These are phyloP conservation scores for Amanita molliuscula DNA, from an alignment of 768 basidiomycete genomes.

Conservation along the genomic window DNA sequence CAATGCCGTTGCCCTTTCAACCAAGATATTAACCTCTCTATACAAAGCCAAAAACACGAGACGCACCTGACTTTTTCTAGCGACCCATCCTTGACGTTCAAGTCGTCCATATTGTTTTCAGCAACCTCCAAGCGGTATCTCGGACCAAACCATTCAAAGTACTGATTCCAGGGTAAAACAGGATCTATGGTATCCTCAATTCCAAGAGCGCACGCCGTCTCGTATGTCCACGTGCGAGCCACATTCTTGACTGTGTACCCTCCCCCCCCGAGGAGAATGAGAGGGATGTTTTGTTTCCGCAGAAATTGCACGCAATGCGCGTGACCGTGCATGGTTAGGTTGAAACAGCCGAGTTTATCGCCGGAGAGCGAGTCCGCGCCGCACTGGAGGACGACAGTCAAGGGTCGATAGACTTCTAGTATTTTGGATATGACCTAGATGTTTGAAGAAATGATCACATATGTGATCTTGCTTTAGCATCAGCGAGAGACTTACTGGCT, in stretches of 20 bases:
- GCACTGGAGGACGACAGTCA: conserved; percentile 86
- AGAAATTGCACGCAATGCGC: conserved; percentile 86
- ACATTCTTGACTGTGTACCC: conserved; percentile 98
- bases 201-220: conserved; percentile 92
- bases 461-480: conserved; percentile 5
- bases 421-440: conserved; percentile 73
- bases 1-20: conserved; percentile 25
- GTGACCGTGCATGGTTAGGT: conserved; percentile 92
- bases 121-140: conserved; percentile 88
- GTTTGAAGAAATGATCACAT: not conserved
- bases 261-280: conserved; percentile 90
- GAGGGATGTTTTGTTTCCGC: conserved; percentile 70
- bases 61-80: conserved; percentile 71
- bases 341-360: conserved; percentile 94
- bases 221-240: conserved; percentile 90
- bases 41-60: not conserved
- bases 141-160: conserved; percentile 97
- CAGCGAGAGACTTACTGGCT: conserved; percentile 53
- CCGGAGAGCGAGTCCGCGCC: conserved; percentile 93
- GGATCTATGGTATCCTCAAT: conserved; percentile 68
- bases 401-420: conserved; percentile 80
- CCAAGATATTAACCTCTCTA: not conserved
- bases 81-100: conserved; percentile 74
- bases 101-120: conserved; percentile 90
- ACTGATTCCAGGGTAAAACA: conserved; percentile 78